Base-by-base conservation (phyloP, 1,139 yeast species). In the Pichia sp. region DNA sequence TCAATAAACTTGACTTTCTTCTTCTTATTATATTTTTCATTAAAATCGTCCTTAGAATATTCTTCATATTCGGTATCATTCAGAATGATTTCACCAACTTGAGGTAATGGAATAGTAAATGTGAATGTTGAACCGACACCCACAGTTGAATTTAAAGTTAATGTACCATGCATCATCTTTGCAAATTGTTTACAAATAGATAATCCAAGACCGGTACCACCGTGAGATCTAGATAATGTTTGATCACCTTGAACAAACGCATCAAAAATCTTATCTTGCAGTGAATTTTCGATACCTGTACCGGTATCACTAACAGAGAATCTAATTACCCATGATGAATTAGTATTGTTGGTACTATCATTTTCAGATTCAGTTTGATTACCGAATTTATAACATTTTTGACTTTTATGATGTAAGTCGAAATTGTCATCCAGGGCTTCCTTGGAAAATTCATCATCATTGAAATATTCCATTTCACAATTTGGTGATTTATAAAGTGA, bases 241-340 rank as follows among this genome's bases (percentile, higher is more conserved):
- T 91, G 97, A 60, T 93, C 98, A 38, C 98, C 98, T 67, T 91
- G 99, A 30, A 89, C 89, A 69, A 93, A 93, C 3, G 97, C 97
- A 62, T 93, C 97, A 67, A 93, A 93, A 1, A 93, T 93, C 55
- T 85, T 83, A 41, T 84, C 85, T 59, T 88, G 94, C 47, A 87
- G 69, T 1, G 82, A 78, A 17, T 85, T 83, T 40, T 85, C 90
- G 45, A 93, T 89, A 52, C 98, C 99, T 0, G 96, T 89, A 5
- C 99, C 99, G 0, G 94, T 85, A 65, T 93, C 99, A 32, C 76
- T 76, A 9, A 93, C 96, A 52, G 82, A 83, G 42, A 91, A 77
- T 59, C 85, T 86, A 46, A 86, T 66, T 4, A 76, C 86, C 83
- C 85, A 81, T 3, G 33, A 22, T 52, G 71, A 76, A 1, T 74